Conservation (phyloP, 1,284 basidiomycete genomes). For the Peniophora sp. region DNA sequence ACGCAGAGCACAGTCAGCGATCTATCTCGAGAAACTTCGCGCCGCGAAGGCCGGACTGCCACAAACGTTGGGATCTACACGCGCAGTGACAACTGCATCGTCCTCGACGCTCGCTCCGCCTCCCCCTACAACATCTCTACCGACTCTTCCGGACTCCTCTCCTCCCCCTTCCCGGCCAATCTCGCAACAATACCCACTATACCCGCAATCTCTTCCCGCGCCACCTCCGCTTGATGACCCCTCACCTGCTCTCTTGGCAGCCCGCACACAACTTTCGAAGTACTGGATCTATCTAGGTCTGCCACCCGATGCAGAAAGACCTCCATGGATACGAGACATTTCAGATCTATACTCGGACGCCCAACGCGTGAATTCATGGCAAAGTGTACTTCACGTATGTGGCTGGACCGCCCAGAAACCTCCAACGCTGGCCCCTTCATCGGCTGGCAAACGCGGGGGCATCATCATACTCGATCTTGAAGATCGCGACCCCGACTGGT, state of each 20-base stretch:
- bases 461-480: not conserved
- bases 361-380: conserved; percentile 15
- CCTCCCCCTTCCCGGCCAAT: not conserved
- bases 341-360: conserved; percentile 13
- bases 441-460: not conserved
- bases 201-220: not conserved
- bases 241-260: conserved; percentile 1
- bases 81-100: not conserved
- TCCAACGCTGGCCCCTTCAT: not conserved
- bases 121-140: not conserved
- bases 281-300: conserved; percentile 17
- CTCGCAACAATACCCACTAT: not conserved
- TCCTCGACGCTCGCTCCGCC: not conserved
- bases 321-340: conserved; percentile 15
- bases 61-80: too few relatives aligned
- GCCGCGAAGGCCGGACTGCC: too few relatives aligned
- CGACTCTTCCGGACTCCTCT: not conserved
- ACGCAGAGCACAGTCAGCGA: too few relatives aligned
- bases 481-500: too few relatives aligned
- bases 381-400: conserved; percentile 9
- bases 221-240: not conserved
- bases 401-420: not conserved
- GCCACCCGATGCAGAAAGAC: conserved; percentile 10
- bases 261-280: conserved; percentile 12
- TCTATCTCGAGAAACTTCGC: too few relatives aligned